Base-by-base conservation (phyloP, 306 rosid genomes). In the Pterocarpus macrocarpus region DNA sequence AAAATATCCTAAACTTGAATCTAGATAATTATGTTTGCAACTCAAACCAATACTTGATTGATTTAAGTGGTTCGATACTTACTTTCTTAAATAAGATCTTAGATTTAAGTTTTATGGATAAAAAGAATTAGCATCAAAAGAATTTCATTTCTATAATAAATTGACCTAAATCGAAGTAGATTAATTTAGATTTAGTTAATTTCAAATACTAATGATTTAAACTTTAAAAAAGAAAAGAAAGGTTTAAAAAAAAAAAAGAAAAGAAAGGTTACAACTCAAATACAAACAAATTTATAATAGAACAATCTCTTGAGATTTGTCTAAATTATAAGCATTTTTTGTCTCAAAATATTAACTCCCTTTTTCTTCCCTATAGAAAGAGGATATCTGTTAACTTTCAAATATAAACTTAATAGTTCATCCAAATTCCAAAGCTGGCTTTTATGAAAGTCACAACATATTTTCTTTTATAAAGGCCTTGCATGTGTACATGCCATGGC, bases 351-450 rank as follows among this genome's bases (percentile, higher is more conserved):
- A 7, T 0, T 43, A 8, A 2, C 47, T 7, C 10, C 2, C 2
- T 0, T 5, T 5, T 0, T 5, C 1, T 9, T 9, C 47, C 11
- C 1, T 4, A 43, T 43, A 16, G 1, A 38, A n/a, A 17, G 70
- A 3, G 28, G 8, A 28, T 44, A 5, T 15, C 39, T 64, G 80
- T 76, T 17, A 33, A 47, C 59, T 47, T 57, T n/a, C 61, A 10
- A 9, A 4, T 44, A 14, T 28, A 15, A 64, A 49, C 32, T 76
- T 63, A 49, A 45, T 8, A n/a, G 59, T 50, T 49, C 30, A 64
- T 61, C 70, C 79, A 53, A 77, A 77, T 53, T 43, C 47, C 43
- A 62, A 62, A 62, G 63, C 76, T 45, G 1, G 0, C 15, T 69
- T 70, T 47, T 28, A 66, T 30, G 69, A 73, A 59, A 61, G 64